Conservation (phyloP, 352 stramenopile species). For the Phytophthora pistaciae region DNA sequence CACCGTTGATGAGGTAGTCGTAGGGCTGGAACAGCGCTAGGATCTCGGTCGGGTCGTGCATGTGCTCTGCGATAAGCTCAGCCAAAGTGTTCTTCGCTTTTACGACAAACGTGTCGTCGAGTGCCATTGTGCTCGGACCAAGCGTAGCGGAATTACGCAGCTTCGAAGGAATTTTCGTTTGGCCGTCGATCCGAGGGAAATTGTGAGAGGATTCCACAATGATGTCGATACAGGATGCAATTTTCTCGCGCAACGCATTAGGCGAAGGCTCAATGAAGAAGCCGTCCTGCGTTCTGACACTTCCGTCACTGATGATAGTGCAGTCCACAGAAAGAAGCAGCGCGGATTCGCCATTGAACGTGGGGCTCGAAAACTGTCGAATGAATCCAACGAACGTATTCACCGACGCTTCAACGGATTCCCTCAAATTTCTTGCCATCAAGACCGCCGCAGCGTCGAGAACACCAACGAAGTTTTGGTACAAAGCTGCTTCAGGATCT, state of each 20-base stretch:
- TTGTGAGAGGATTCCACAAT: constrained; percentile 86
- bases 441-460: constrained; percentile 87
- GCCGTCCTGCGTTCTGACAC: constrained; percentile 35
- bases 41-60: constrained; percentile 72
- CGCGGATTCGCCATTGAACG: constrained; percentile 65
- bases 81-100: constrained; percentile 70
- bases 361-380: constrained; percentile 62
- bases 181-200: constrained; percentile 91
- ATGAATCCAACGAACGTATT: constrained; percentile 79
- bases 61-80: constrained; percentile 69
- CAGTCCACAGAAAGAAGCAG: constrained; percentile 74
- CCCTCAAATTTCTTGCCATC: constrained; percentile 92
- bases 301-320: constrained; percentile 26
- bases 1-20: constrained; percentile 79
- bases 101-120: constrained; percentile 84
- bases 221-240: constrained; percentile 66
- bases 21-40: constrained; percentile 83
- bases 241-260: constrained; percentile 64
- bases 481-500: constrained; percentile 55
- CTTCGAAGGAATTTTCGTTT: constrained; percentile 75
- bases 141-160: constrained; percentile 71
- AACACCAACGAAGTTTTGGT: constrained; percentile 71
- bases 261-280: constrained; percentile 76
- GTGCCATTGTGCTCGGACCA: constrained; percentile 84
- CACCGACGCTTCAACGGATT: constrained; percentile 88